Evolutionary conservation across 768 basidiomycete species (phyloP).

Genomic region (Daedaleopsis sinensis): DNA sequence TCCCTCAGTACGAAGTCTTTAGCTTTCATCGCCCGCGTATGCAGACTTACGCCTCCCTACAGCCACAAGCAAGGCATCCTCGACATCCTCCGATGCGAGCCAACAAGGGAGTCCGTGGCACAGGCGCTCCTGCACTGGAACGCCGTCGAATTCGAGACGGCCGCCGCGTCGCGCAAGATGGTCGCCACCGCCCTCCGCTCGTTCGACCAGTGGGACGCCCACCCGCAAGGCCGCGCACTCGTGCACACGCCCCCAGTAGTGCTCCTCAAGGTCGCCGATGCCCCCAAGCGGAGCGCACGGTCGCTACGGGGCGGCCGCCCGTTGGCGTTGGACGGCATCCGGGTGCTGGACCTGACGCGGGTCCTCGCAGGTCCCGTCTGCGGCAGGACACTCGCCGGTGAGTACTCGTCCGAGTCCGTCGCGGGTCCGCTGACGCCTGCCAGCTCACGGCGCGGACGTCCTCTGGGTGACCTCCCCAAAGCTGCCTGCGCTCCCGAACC

Average conservation of each 20-base stretch:
- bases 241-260: slow-evolving; percentile 43
- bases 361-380: slow-evolving; percentile 62
- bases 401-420: too few relatives aligned
- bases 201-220: slow-evolving; percentile 51
- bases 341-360: slow-evolving; percentile 60
- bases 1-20: slow-evolving; percentile 52
- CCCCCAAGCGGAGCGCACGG: slow-evolving; percentile 37
- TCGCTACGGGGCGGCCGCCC: slow-evolving; percentile 32
- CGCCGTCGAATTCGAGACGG: slow-evolving; percentile 49
- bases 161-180: slow-evolving; percentile 46
- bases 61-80: slow-evolving; percentile 58
- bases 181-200: slow-evolving; percentile 54
- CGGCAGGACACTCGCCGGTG: slow-evolving; percentile 60
- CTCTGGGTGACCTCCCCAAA: slow-evolving; percentile 57
- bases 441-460: slow-evolving; percentile 62
- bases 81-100: slow-evolving; percentile 42
- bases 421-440: too few relatives aligned
- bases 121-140: slow-evolving; percentile 44
- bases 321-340: slow-evolving; percentile 43
- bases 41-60: not conserved
- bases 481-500: slow-evolving; percentile 50
- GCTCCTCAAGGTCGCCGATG: slow-evolving; percentile 50
- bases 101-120: slow-evolving; percentile 41
- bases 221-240: slow-evolving; percentile 50
- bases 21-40: not conserved